A percentile compares a stretch with the other conserved stretches of the same genome.
phyloP scores from a whole-genome alignment of 331 rosid species.

The Telfairia occidentalis region DNA sequence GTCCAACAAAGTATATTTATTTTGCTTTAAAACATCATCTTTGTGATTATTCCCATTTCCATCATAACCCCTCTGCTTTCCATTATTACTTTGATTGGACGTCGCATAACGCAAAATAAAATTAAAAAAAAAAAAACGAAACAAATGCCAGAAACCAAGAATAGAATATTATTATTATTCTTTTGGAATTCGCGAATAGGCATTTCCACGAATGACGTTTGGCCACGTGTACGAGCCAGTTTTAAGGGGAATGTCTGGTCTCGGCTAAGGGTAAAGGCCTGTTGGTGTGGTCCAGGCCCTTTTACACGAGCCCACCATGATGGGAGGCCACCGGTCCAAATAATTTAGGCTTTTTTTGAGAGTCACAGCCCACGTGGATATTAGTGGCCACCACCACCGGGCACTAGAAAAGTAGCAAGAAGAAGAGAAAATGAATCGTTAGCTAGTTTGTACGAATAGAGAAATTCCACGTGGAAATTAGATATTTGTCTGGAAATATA shows the following conservation, averaged over 20 bases:
- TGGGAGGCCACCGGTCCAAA: not conserved
- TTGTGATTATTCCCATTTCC: conserved; percentile 12
- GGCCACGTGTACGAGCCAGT: conserved; percentile 6
- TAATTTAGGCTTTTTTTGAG: not conserved
- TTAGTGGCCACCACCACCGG: not conserved
- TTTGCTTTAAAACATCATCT: not conserved
- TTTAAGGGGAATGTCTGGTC: not conserved
- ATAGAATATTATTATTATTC: no score
- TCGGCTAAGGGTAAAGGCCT: not conserved
- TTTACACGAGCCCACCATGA: conserved; percentile 7
- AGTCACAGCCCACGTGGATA: conserved; percentile 1
- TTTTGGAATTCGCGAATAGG: not conserved
- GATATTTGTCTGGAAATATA: conserved; percentile 5
- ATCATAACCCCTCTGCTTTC: conserved; percentile 6
- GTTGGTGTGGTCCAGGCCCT: not conserved
- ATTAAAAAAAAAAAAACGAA: not conserved
- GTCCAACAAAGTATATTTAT: not conserved
- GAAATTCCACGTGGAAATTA: not conserved
- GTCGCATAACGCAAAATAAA: not conserved
- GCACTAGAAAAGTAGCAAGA: not conserved
- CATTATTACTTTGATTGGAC: conserved; percentile 11
- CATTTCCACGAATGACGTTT: not conserved
- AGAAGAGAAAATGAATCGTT: not conserved
- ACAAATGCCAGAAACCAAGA: not conserved
- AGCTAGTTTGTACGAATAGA: not conserved